Base-by-base conservation (phyloP, 2,329 filamentous ascomycete genomes). In the Coniochaeta sp. region DNA sequence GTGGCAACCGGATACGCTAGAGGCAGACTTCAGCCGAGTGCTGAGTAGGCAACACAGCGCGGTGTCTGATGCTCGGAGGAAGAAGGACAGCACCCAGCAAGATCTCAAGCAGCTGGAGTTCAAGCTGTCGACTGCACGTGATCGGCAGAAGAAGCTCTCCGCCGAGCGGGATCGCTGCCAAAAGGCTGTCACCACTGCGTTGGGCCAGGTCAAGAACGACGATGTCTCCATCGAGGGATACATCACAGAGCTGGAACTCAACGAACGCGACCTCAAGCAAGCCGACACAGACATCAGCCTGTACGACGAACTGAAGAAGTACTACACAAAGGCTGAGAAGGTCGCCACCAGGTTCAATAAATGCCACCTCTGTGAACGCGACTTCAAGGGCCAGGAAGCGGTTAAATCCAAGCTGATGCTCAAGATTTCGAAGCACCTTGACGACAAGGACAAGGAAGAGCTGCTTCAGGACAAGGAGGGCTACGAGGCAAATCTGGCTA, bases 21-120 rank as follows among this genome's bases (percentile, higher is more conserved):
- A 95, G 42, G 64, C 74, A 33, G 78, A 84, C 22, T 95, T 88
- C 57, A 83, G 94, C 58, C 69, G 72, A 2, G 74, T 78, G 3
- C 60, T 90, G 8, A 75, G 81, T 46, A 69, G 76, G 32, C 86
- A 85, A 59, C 75, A 68, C 22, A 72, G 74, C 31, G 67, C 76
- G 22, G 74, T 90, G 27, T 74, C 77, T 12, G 83, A 87, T 32
- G 83, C 83, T 5, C 83, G 88, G 63, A 81, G 79, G 47, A 77
- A 83, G 53, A 83, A 89, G 48, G 90, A 96, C 53, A 77, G 79
- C 33, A 76, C 82, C 2, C 81, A 79, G 57, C 81, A 87, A 57
- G 87, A 91, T 60, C 76, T 92, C 27, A 86, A 89, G 61, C 86
- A 91, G 57, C 71, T 90, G 10, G 86, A 91, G 55, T 90, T 83